Evolutionary conservation across 164 flowering plant species (phyloP).

Genomic region (Piper betle): DNA sequence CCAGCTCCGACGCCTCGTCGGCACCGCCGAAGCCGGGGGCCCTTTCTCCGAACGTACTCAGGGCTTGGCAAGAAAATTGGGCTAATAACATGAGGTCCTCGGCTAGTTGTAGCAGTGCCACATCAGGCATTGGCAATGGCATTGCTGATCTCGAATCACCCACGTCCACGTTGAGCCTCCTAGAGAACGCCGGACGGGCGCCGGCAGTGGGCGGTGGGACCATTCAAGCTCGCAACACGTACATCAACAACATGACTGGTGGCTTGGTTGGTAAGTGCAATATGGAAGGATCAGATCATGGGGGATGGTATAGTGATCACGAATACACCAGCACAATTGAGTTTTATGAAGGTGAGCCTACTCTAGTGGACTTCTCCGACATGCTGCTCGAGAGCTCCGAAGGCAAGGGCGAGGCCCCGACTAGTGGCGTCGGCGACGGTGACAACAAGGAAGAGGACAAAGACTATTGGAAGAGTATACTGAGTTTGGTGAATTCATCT

Average conservation of each 20-base stretch:
- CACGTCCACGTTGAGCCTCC: conserved; percentile 49
- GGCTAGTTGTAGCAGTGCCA: background rate
- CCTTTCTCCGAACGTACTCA: conserved; percentile 33
- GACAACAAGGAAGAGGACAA: conserved; percentile 57
- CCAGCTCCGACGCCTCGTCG: background rate
- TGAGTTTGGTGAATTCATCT: conserved; percentile 56
- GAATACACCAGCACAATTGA: background rate
- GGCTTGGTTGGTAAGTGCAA: background rate
- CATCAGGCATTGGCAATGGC: background rate
- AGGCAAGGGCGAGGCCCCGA: background rate
- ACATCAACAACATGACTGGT: no score
- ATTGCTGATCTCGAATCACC: conserved; percentile 59
- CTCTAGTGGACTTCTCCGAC: conserved; percentile 4
- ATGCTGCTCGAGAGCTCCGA: conserved; percentile 3
- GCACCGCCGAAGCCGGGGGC: background rate
- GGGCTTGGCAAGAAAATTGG: conserved; percentile 34
- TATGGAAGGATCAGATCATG: background rate
- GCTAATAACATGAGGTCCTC: conserved; percentile 6
- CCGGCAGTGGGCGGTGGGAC: conserved; percentile 1
- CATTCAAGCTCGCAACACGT: background rate
- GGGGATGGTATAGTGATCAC: background rate
- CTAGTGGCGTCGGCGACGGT: conserved; percentile 5
- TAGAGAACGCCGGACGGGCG: conserved; percentile 13
- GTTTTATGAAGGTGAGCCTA: background rate
- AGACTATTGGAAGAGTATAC: conserved; percentile 78